A percentile compares a stretch with the other conserved stretches of the same genome.
phyloP scores from a whole-genome alignment of 345 rosid genomes.

The Brassica incana region DNA sequence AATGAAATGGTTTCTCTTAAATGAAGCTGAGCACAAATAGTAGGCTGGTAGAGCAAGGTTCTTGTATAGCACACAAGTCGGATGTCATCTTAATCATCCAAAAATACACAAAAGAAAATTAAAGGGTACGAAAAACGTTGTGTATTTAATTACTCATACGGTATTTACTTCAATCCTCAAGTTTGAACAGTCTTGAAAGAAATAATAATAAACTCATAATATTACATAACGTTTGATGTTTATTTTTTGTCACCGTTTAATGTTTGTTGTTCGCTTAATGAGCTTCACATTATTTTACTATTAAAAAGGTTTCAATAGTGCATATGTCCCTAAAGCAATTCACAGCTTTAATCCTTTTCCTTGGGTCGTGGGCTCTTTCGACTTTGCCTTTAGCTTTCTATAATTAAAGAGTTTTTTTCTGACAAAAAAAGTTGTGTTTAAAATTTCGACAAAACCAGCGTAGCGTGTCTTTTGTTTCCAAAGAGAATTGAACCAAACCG shows the following conservation, averaged over 20 bases:
- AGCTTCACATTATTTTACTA: background rate
- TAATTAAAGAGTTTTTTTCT: constrained; percentile 29
- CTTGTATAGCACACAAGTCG: background rate
- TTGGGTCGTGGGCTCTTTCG: constrained; percentile 38
- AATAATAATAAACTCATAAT: background rate
- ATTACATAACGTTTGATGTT: constrained; percentile 10
- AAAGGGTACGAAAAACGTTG: background rate
- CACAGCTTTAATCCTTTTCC: constrained; percentile 18
- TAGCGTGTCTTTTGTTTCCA: background rate
- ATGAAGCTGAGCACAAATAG: background rate
- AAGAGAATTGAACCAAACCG: background rate
- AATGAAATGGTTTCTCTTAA: background rate
- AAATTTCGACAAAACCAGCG: constrained; percentile 27
- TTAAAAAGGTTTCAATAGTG: constrained; percentile 15
- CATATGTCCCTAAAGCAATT: constrained; percentile 10
- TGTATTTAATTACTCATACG: background rate
- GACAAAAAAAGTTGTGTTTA: constrained; percentile 19
- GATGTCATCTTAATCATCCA: background rate
- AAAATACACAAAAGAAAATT: background rate
- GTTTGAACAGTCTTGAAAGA: background rate
- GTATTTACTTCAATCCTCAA: background rate
- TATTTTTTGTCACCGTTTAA: background rate
- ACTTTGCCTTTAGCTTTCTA: constrained; percentile 30
- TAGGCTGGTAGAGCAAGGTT: background rate
- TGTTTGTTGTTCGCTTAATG: background rate